Evolutionary conservation across 225 moss, liverwort and hornwort genomes (phyloP), one percentile per base, ranked within the genome.

Genomic region (Physcomitrium patens): DNA sequence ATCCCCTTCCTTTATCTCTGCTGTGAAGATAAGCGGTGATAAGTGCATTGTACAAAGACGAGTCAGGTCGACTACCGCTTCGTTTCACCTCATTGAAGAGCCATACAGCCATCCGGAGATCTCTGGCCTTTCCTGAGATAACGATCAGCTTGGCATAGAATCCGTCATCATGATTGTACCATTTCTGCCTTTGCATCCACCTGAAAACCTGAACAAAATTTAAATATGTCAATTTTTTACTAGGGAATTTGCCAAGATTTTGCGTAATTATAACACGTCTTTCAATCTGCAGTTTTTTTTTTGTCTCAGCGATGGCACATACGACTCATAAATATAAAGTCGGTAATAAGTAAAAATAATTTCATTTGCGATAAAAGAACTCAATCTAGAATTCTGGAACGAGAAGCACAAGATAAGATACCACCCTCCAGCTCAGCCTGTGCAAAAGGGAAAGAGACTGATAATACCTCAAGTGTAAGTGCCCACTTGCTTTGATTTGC

Each of bases 111-210:
- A 90, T 73, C 69, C 94, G 85, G 48, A 91, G 83, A 71, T 89
- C 92, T 73, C 82, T 79, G 65, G 94, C 89, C 86, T 88, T 97
- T 46, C 94, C 96, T 93, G 93, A 90, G 50, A 97, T 94, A 63
- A 90, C 88, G 43, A 97, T 94, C 27, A 97, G 84, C 82, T 97
- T 97, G 10, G 96, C 82, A 70, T 90, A 97, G 75, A 90, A 97
- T 44, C 94, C 94, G 41, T 83, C 82, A 75, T 94, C 96, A 49
- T 87, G 79, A 70, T 80, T 97, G 72, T 91, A 94, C 92, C 92
- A 97, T 60, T 81, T 89, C 80, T 97, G 94, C 45, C 63, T 68
- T 66, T 97, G 96, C 73, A 97, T 91, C 96, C 96, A 97, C 78
- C 96, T 86, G 50, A 97, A 97, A 37, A 97, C 91, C 96, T 96